A percentile compares a stretch with the other conserved stretches of the same genome.
Conservation (phyloP, 1,284 basidiomycete genomes). For the Moesziomyces sp. region DNA sequence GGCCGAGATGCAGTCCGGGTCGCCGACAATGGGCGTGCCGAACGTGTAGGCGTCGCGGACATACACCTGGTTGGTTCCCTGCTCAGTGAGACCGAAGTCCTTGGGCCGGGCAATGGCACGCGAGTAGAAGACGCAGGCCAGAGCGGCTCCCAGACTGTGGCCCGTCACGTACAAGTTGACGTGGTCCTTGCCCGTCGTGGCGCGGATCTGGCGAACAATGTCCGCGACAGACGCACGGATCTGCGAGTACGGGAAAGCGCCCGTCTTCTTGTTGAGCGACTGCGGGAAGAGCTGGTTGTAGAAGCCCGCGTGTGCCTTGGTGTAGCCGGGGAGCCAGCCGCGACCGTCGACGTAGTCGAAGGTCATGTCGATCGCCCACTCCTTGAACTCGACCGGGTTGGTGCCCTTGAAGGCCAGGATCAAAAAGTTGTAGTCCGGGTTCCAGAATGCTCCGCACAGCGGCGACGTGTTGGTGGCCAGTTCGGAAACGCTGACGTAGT, state of each 20-base stretch:
- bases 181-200: conserved; percentile 22
- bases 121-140: conserved; percentile 38
- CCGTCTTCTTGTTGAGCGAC: conserved; percentile 25
- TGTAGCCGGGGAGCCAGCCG: conserved; percentile 44
- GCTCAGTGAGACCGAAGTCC: conserved; percentile 35
- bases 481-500: conserved; percentile 44
- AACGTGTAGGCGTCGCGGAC: conserved; percentile 52
- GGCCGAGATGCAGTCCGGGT: conserved; percentile 44
- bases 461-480: conserved; percentile 49
- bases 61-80: conserved; percentile 28
- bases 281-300: conserved; percentile 50
- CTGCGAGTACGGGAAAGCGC: conserved; percentile 38
- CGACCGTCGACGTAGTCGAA: conserved; percentile 43
- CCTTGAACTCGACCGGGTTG: conserved; percentile 67
- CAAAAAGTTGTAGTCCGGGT: conserved; percentile 45
- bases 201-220: conserved; percentile 31
- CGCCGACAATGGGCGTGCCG: conserved; percentile 48
- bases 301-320: conserved; percentile 47
- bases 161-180: conserved; percentile 44
- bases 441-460: conserved; percentile 44
- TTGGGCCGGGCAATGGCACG: conserved; percentile 38
- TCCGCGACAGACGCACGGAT: conserved; percentile 31
- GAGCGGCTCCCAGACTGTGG: conserved; percentile 45
- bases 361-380: conserved; percentile 68
- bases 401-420: conserved; percentile 64